Conservation (phyloP, 495 filamentous ascomycete species). For the Neurospora tetraspora region DNA sequence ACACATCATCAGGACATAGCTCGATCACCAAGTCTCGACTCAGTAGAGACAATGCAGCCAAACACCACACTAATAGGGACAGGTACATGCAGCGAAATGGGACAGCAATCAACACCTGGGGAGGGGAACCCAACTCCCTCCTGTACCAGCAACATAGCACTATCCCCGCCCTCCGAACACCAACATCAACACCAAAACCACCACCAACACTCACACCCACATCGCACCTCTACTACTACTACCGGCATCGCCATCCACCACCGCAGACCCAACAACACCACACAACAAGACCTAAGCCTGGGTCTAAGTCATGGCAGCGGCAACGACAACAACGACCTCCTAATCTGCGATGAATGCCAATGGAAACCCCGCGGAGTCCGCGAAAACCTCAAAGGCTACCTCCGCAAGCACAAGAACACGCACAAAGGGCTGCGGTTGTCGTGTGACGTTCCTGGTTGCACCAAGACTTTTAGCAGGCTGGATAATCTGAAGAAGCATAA, state of each 20-base stretch:
- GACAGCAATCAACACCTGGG: neutral
- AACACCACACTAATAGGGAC: neutral
- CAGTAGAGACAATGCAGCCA: neutral
- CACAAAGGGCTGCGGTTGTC: constrained; percentile 24
- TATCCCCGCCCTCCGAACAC: neutral
- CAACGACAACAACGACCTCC: constrained; percentile 13
- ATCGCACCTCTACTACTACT: neutral
- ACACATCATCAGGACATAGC: neutral
- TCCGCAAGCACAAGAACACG: constrained; percentile 30
- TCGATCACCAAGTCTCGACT: neutral
- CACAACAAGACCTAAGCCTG: neutral
- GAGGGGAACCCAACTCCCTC: neutral
- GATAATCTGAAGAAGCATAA: constrained; percentile 36
- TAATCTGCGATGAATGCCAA: constrained; percentile 28
- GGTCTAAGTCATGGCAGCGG: neutral
- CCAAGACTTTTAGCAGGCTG: constrained; percentile 30
- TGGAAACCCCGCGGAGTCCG: constrained; percentile 28
- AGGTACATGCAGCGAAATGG: neutral
- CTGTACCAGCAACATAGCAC: neutral
- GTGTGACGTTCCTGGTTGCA: constrained; percentile 25
- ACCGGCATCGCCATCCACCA: neutral
- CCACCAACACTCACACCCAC: neutral
- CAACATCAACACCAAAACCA: neutral
- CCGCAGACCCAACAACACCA: neutral
- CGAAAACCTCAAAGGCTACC: constrained; percentile 28